A percentile compares a stretch with the other conserved stretches of the same genome.
Conservation (phyloP, 2,329 filamentous ascomycete genomes). For the Conoideocrella luteorostrata region DNA sequence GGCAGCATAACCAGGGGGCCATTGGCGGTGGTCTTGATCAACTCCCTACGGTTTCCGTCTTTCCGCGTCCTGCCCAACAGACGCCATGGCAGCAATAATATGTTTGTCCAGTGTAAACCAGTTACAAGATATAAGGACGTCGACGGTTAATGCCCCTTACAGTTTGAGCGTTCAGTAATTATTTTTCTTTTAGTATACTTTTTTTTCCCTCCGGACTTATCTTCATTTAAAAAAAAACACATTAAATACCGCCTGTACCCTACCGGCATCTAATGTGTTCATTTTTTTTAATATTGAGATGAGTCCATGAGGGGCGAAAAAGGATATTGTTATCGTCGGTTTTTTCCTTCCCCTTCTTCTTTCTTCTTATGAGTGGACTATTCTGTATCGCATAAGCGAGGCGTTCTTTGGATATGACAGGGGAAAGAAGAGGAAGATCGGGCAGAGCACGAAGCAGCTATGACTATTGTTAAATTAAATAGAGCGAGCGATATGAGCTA, state of each 20-base stretch:
- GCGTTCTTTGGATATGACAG: conserved; percentile 9
- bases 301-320: too few species aligned
- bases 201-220: too few species aligned
- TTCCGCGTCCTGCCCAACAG: conserved; percentile 69
- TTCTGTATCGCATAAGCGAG: conserved; percentile 11
- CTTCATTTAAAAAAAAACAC: neutral
- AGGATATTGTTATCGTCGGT: too few species aligned
- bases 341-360: too few species aligned
- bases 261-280: too few species aligned
- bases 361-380: conserved; percentile 11
- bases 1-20: conserved; percentile 72
- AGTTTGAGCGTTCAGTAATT: neutral
- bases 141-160: too few species aligned
- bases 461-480: neutral
- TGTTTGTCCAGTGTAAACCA: too few species aligned
- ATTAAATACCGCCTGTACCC: too few species aligned
- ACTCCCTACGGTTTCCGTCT: conserved; percentile 73
- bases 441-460: neutral
- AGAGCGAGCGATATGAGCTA: neutral
- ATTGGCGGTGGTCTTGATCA: conserved; percentile 79
- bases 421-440: neutral
- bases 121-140: too few species aligned
- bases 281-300: too few species aligned
- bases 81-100: conserved; percentile 54
- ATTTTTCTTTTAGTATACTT: too few species aligned